phyloP scores from a whole-genome alignment of 495 filamentous ascomycete genomes.

The Neurospora africana region DNA sequence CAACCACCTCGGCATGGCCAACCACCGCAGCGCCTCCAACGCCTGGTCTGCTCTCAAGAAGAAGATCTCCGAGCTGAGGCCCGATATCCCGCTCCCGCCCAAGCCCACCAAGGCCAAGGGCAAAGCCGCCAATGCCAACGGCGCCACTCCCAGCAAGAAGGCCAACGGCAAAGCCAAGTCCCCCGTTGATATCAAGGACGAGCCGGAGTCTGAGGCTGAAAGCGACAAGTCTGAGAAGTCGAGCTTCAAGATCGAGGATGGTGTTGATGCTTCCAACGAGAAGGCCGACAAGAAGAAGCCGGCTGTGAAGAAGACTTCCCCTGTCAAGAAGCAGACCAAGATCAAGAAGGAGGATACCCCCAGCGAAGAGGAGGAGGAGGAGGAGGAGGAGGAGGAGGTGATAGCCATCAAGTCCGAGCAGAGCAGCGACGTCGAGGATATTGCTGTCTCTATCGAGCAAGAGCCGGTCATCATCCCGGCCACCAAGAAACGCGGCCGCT shows the following conservation, averaged over 20 bases:
- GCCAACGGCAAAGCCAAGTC: neutral
- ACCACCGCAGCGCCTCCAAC: constrained; percentile 7
- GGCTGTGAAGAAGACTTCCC: neutral
- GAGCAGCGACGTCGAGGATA: neutral
- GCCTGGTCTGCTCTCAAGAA: constrained; percentile 2
- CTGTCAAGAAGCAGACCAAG: neutral
- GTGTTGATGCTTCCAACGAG: neutral
- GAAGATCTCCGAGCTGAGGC: neutral
- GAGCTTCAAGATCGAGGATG: neutral
- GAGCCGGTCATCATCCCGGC: neutral
- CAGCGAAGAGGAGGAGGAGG: neutral
- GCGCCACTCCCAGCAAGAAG: neutral
- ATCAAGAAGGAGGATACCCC: neutral
- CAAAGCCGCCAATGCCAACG: neutral
- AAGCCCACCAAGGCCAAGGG: constrained; percentile 4
- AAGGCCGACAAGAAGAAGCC: neutral
- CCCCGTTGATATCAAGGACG: neutral
- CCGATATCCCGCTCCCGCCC: neutral
- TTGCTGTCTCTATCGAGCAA: neutral
- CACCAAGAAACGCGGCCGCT: neutral
- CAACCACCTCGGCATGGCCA: constrained; percentile 4
- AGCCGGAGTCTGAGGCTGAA: neutral
- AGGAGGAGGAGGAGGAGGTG: neutral
- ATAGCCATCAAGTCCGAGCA: neutral
- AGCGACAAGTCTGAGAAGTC: neutral